Evolutionary conservation across 1,139 yeast species (phyloP), one percentile per base, ranked within the genome.

Genomic region (Kodamaea sp.): DNA sequence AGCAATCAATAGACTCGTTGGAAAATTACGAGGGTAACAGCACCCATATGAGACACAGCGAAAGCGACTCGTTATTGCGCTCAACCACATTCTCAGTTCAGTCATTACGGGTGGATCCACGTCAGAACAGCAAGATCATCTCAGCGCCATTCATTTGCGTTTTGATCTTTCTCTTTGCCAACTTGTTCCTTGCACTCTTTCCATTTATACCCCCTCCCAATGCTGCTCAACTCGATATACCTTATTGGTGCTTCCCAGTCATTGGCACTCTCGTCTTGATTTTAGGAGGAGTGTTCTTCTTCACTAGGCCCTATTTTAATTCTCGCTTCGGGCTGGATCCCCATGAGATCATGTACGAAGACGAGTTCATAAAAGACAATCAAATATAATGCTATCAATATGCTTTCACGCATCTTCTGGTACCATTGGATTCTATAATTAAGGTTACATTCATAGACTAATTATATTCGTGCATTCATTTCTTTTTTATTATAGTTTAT

Each of bases 171-270:
- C 49, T 77, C 11, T n/a, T 57, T 1, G 70, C 79, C 11, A 77
- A 78, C 44, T 24, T 76, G 4, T 76, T 76, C 41, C 59, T 78
- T 47, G 78, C 81, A 2, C 36, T 78, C 8, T 70, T 78, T 36
- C 83, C 84, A 5, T 77, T 79, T 51, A 56, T 78, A 0, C 80
- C 78, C 3, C 84, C 84, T 2, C 71, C 70, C 15, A 43, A 46
- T n/a, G 57, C 55, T 41, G 42, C 41, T 3, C 41, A 10, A 37
- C 48, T 44, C 53, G 55, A 43, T 38, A 63, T 59, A 32, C 83
- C 84, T 1, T 79, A 73, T 47, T 79, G 76, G 68, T 68, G 77
- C 21, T 77, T 78, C 49, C 83, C 84, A 0, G 59, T 68, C 5
- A 71, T 78, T 2, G 80, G 83, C 0, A 58, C 77, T 2, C 57